Evolutionary conservation across 768 basidiomycete species (phyloP), one percentile per base, ranked within the genome.

Genomic region (Mycena vulgaris): DNA sequence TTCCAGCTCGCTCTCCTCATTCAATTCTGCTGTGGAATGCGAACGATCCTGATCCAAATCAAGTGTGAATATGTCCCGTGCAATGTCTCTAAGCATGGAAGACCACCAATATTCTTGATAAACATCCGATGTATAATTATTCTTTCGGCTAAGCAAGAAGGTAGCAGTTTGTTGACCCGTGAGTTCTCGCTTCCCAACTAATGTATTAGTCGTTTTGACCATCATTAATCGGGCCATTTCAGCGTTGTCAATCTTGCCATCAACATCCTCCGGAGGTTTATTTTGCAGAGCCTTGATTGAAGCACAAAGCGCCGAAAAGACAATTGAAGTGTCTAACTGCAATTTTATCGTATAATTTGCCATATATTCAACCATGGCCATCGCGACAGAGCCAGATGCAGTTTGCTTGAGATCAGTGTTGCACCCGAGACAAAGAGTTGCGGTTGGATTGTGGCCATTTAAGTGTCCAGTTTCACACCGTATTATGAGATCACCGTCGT

Each of bases 301-400:
- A 53, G 68, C 61, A 57, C 71, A 73, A n/a, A 73, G 61, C 10
- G 71, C 68, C 6, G 71, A 69, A 62, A 73, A 73, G 23, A 73
- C 14, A 37, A 37, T 14, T 37, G 35, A 6, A 37, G 35, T 37
- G 6, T n/a, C n/a, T n/a, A n/a, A n/a, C n/a, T n/a, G n/a, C n/a
- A n/a, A n/a, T n/a, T n/a, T n/a, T n/a, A n/a, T 37, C 8, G 35
- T 37, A 37, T 37, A 37, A 37, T 37, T 37, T 37, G 35, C 35
- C 28, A 52, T 37, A 37, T 69, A 69, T 30, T 64, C 27, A 42
- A 72, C 42, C 55, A 69, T 64, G 28, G 71, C 68, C 67, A 69
- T 69, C 27, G 71, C 71, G 13, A 66, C 57, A 13, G 68, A 65
- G 23, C 71, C 71, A 28, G 71, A 73, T 16, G 53, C 67, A 53